Conservation (phyloP, 148 eudicot species). For the Silene uniflora region DNA sequence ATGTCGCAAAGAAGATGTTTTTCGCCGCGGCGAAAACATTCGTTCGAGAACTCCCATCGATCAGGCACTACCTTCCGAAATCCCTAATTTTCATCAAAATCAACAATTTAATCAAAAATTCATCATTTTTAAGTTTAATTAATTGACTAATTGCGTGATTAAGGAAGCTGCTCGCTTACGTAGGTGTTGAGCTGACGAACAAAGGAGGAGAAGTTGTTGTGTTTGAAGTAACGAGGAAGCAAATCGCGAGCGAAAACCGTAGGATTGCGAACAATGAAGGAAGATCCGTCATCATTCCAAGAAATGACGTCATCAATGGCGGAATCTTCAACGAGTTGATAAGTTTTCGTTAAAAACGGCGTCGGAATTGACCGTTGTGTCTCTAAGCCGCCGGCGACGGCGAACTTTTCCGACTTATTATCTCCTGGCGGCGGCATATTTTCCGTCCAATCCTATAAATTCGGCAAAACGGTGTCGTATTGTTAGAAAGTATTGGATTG, state of each 20-base stretch:
- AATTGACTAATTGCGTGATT: not conserved
- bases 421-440: slow-evolving; percentile 41
- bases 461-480: not conserved
- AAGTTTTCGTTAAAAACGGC: slow-evolving; percentile 83
- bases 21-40: slow-evolving; percentile 63
- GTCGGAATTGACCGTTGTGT: slow-evolving; percentile 62
- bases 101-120: not conserved
- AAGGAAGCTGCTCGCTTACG: slow-evolving; percentile 35
- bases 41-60: slow-evolving; percentile 88
- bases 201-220: slow-evolving; percentile 90
- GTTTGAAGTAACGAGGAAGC: slow-evolving; percentile 86
- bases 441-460: not conserved
- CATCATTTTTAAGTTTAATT: not conserved
- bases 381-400: slow-evolving; percentile 30
- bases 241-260: slow-evolving; percentile 91
- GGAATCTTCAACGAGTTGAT: slow-evolving; percentile 70
- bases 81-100: slow-evolving; percentile 43
- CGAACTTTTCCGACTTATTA: slow-evolving; percentile 35
- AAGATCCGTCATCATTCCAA: slow-evolving; percentile 92
- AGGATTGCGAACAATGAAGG: slow-evolving; percentile 82
- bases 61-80: slow-evolving; percentile 88
- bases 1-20: slow-evolving; percentile 64
- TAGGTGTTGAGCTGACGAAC: slow-evolving; percentile 90
- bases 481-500: not conserved
- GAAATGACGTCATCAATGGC: slow-evolving; percentile 75